These are phyloP conservation scores for Salvia miltiorrhiza DNA, from an alignment of 257 asterid species.

Conservation along the genomic window DNA sequence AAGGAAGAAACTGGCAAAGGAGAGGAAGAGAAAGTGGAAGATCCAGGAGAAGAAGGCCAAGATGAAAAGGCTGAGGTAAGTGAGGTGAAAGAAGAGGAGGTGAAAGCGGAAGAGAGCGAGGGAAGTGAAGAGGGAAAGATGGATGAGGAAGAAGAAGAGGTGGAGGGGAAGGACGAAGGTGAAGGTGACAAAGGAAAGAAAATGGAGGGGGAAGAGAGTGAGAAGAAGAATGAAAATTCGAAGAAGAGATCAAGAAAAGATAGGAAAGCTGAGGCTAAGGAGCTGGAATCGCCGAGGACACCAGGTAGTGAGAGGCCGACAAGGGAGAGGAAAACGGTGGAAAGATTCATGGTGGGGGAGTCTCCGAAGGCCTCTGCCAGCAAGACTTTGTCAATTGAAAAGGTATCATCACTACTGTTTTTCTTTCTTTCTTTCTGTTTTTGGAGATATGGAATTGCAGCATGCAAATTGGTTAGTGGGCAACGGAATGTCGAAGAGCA, in stretches of 20 bases:
- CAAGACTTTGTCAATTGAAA: conserved; percentile 63
- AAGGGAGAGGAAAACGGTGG: conserved; percentile 86
- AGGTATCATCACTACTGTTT: conserved; percentile 35
- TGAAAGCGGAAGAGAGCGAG: background rate
- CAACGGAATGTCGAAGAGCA: too few species aligned
- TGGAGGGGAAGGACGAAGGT: conserved; percentile 14
- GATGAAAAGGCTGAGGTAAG: too few species aligned
- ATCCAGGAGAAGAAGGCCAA: conserved; percentile 11
- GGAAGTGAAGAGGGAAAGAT: too few species aligned
- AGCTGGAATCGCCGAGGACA: conserved; percentile 39
- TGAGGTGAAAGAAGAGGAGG: conserved; percentile 5
- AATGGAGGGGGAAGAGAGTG: conserved; percentile 19
- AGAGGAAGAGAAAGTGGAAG: conserved; percentile 17
- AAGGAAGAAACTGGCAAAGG: conserved; percentile 21
- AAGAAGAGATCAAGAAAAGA: conserved; percentile 30
- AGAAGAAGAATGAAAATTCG: conserved; percentile 7
- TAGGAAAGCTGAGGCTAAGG: conserved; percentile 25
- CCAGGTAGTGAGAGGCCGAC: conserved; percentile 65
- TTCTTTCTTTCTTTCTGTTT: background rate
- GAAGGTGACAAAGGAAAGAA: conserved; percentile 15
- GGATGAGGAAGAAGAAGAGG: conserved; percentile 11
- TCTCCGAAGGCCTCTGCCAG: conserved; percentile 35
- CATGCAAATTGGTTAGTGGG: too few species aligned
- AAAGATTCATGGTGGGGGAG: conserved; percentile 53
- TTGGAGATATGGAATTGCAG: background rate